Evolutionary conservation across 2,329 filamentous ascomycete genomes (phyloP).

Genomic region (Aspergillus puulaauensis): DNA sequence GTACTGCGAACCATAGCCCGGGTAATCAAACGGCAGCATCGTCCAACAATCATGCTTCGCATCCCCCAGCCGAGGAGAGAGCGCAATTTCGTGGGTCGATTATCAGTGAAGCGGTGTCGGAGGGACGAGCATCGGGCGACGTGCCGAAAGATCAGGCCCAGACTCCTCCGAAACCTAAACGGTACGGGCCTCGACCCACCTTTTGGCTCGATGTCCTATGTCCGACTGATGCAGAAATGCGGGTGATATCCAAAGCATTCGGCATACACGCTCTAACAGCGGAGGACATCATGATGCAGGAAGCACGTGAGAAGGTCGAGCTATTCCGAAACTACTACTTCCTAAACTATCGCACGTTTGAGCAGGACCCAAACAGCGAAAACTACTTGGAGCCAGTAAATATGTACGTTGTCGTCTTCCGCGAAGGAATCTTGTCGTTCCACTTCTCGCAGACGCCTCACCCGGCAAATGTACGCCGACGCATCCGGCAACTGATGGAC

Average conservation of each 20-base stretch:
- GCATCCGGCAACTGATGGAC: constrained; percentile 89
- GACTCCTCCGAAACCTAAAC: constrained; percentile 38
- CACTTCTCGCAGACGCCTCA: constrained; percentile 97
- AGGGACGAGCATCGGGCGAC: constrained; percentile 24
- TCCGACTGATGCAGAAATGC: constrained; percentile 94
- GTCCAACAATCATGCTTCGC: constrained; percentile 19
- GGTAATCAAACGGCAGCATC: constrained; percentile 1
- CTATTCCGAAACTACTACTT: constrained; percentile 98
- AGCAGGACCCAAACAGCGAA: constrained; percentile 86
- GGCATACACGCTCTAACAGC: constrained; percentile 93
- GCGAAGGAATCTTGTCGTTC: constrained; percentile 92
- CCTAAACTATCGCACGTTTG: constrained; percentile 96
- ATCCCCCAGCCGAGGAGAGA: constrained; percentile 15
- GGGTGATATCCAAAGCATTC: constrained; percentile 85
- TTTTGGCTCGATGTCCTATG: constrained; percentile 95
- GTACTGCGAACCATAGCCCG: constrained; percentile 2
- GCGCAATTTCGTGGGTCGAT: constrained; percentile 32
- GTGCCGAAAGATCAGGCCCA: constrained; percentile 23
- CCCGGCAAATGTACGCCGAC: constrained; percentile 88
- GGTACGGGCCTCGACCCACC: constrained; percentile 79
- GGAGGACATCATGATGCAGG: constrained; percentile 96
- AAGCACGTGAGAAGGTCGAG: constrained; percentile 96
- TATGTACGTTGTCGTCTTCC: constrained; percentile 96
- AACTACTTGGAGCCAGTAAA: constrained; percentile 94
- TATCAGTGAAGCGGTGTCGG: constrained; percentile 36